Evolutionary conservation across 345 rosid species (phyloP).

Genomic region (Brassica rapa): DNA sequence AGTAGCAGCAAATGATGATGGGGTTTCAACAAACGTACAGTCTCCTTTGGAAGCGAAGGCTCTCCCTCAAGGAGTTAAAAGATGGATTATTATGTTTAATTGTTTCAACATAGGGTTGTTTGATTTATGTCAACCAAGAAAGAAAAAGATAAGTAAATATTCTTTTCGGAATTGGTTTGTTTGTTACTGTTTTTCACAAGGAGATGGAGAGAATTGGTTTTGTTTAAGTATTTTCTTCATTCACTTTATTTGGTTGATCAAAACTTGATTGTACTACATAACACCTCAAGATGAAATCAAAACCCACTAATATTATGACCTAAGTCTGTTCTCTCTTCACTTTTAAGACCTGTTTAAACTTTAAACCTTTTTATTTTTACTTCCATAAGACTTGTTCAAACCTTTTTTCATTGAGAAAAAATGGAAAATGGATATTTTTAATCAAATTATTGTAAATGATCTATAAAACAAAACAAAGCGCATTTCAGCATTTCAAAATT

Average conservation of each 20-base stretch:
- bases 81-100: constrained; percentile 24
- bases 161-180: constrained; percentile 18
- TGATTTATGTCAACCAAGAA: constrained; percentile 11
- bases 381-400: too few relatives aligned
- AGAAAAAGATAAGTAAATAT: constrained; percentile 26
- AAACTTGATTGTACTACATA: constrained; percentile 3
- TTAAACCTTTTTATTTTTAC: too few relatives aligned
- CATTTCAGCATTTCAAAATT: too few relatives aligned
- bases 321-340: not conserved
- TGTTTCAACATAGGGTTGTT: constrained; percentile 35
- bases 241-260: not conserved
- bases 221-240: not conserved
- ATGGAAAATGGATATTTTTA: too few relatives aligned
- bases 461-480: too few relatives aligned
- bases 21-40: constrained; percentile 22
- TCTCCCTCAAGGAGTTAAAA: constrained; percentile 1
- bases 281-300: not conserved
- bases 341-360: not conserved
- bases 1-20: constrained; percentile 17
- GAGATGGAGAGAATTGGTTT: constrained; percentile 1
- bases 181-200: constrained; percentile 2
- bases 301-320: constrained; percentile 6
- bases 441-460: too few relatives aligned
- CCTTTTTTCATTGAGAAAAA: too few relatives aligned
- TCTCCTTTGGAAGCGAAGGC: constrained; percentile 28